Percentiles rank a stretch among this genome's conserved stretches.
These are phyloP conservation scores for Rhizopogon vulgaris DNA, from an alignment of 768 basidiomycete species.

Conservation along the genomic window DNA sequence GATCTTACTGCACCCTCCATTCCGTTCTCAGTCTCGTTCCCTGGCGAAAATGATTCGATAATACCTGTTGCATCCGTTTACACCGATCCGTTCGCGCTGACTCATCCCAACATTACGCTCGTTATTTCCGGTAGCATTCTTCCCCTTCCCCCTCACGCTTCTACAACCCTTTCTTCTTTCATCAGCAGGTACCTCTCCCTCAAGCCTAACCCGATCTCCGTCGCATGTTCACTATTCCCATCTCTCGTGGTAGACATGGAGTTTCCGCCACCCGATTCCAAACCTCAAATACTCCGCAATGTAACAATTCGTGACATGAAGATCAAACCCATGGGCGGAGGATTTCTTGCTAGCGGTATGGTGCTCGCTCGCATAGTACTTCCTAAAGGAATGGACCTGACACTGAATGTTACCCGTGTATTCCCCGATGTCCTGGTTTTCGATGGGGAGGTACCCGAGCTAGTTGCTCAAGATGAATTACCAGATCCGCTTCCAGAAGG, in stretches of 20 bases:
- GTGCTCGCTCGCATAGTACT: constrained; percentile 62
- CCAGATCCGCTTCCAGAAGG: constrained; percentile 63
- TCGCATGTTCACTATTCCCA: constrained; percentile 52
- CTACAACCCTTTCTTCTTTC: constrained; percentile 48
- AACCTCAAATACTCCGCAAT: constrained; percentile 60
- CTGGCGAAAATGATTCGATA: constrained; percentile 17
- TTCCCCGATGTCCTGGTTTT: constrained; percentile 75
- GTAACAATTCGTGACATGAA: constrained; percentile 76
- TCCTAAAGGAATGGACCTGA: constrained; percentile 62
- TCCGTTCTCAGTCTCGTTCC: constrained; percentile 58
- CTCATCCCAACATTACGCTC: constrained; percentile 64
- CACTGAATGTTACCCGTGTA: constrained; percentile 55
- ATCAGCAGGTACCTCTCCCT: constrained; percentile 60
- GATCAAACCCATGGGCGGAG: constrained; percentile 41
- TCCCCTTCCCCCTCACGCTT: constrained; percentile 39
- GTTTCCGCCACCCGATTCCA: constrained; percentile 63
- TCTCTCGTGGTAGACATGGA: constrained; percentile 37
- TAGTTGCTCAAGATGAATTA: constrained; percentile 30
- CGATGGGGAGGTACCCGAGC: constrained; percentile 58
- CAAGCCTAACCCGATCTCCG: constrained; percentile 47
- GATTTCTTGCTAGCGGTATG: constrained; percentile 63
- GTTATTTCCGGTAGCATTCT: constrained; percentile 50
- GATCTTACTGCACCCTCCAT: constrained; percentile 47
- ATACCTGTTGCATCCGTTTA: constrained; percentile 50
- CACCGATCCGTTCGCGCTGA: constrained; percentile 52